Evolutionary conservation across 2,329 filamentous ascomycete species (phyloP), one percentile per base, ranked within the genome.

Genomic region (Aspergillus tamarii): DNA sequence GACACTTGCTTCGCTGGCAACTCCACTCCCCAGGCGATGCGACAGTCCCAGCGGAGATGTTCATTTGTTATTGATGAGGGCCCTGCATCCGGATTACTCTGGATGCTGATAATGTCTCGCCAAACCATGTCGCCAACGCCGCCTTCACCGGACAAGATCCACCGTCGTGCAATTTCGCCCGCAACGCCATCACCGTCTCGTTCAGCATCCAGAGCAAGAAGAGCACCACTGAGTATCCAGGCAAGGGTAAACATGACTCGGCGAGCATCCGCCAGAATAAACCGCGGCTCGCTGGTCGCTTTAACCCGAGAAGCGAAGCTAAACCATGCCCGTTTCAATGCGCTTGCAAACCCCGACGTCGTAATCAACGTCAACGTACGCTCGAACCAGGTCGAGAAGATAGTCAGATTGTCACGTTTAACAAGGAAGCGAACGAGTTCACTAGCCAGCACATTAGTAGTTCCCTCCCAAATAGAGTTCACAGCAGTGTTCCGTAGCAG

Each of bases 381-480:
- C 1, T 78, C 77, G 41, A 85, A 70, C 63, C 87, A 75, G 3
- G 77, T 75, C 1, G 73, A 75, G 56, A 81, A 76, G 0, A 74
- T 62, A 11, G 58, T 60, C 32, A 72, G 60, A 59, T 74, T 71
- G n/a, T 69, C 71, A 3, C 64, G 54, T 21, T 70, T 72, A 3
- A 72, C 41, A 5, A 74, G 60, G 43, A 73, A 70, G 0, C 83
- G 74, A 32, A 84, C 76, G 6, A 83, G 74, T 66, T 86, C 84
- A 45, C 82, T 82, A 5, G 87, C 86, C 61, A 93, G 81, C 7
- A 93, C 88, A 69, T 91, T 89, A 0, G 89, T 91, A 0, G 90
- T 92, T 1, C 90, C 89, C 74, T 91, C 89, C 88, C 89, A 91
- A 56, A 92, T 89, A 1, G 76, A 76, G 56, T 81, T 78, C 1